A percentile compares a stretch with the other conserved stretches of the same genome.
These are phyloP conservation scores for Hsuehochloa calcarea DNA, from an alignment of 176 grass and related monocot genomes.

Conservation along the genomic window DNA sequence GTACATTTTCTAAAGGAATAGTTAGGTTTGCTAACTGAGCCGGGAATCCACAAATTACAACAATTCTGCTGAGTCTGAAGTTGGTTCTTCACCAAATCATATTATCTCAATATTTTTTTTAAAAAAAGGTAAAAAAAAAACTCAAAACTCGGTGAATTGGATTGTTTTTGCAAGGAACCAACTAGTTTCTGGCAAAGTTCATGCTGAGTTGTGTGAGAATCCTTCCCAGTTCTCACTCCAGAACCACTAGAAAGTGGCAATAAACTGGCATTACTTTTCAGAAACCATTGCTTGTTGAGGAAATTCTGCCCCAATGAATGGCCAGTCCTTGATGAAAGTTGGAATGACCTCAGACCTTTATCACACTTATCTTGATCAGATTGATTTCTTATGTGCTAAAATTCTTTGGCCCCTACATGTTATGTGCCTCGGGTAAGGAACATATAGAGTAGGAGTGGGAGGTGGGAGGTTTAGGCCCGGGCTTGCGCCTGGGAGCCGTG, in stretches of 20 bases:
- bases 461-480: too few species aligned
- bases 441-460: too few species aligned
- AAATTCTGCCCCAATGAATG: background rate
- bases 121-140: background rate
- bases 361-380: background rate
- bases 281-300: background rate
- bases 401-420: conserved; percentile 1
- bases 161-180: background rate
- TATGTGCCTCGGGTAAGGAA: too few species aligned
- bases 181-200: conserved; percentile 7
- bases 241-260: background rate
- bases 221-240: background rate
- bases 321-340: background rate
- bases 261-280: background rate
- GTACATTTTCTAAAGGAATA: background rate
- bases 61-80: background rate
- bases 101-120: background rate
- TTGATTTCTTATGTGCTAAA: conserved; percentile 22
- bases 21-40: background rate
- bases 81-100: conserved; percentile 11
- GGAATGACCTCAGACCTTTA: background rate
- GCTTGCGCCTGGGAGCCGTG: too few species aligned
- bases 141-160: conserved; percentile 8
- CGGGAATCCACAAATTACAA: background rate
- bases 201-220: background rate